Evolutionary conservation across 768 basidiomycete genomes (phyloP).

Genomic region (Trametes elegans): DNA sequence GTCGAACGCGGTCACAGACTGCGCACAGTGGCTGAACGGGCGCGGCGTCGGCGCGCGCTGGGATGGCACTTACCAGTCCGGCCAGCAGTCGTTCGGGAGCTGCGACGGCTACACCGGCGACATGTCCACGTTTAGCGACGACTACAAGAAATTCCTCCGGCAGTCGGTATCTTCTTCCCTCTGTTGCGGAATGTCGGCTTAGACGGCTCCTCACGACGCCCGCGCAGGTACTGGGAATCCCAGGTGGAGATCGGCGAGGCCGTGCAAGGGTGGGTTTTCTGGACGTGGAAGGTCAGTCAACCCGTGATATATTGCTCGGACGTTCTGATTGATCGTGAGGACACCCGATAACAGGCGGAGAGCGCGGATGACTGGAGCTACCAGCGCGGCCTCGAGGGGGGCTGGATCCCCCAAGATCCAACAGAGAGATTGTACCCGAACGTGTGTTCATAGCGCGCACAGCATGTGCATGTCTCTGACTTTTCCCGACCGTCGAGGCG

Average conservation of each 20-base stretch:
- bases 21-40: slow-evolving; percentile 79
- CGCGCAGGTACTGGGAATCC: slow-evolving; percentile 74
- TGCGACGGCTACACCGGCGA: slow-evolving; percentile 65
- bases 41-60: slow-evolving; percentile 67
- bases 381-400: slow-evolving; percentile 66
- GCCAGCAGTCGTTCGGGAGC: slow-evolving; percentile 51
- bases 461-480: too few species aligned
- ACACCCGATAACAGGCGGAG: slow-evolving; percentile 44
- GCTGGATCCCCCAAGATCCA: slow-evolving; percentile 76
- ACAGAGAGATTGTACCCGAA: slow-evolving; percentile 63
- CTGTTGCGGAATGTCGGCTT: not conserved
- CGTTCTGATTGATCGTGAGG: not conserved
- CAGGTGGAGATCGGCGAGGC: slow-evolving; percentile 74
- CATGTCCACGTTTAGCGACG: slow-evolving; percentile 52
- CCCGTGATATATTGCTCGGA: not conserved
- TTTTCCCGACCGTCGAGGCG: too few species aligned
- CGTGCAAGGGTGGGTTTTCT: slow-evolving; percentile 70
- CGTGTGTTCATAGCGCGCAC: slow-evolving; percentile 42
- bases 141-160: slow-evolving; percentile 62
- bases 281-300: slow-evolving; percentile 71
- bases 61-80: slow-evolving; percentile 53
- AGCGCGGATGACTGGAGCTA: slow-evolving; percentile 78
- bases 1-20: slow-evolving; percentile 72
- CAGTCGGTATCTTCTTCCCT: slow-evolving; percentile 40
- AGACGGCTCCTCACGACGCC: too few species aligned